Conservation (phyloP, 2,329 filamentous ascomycete genomes). For the Fusarium multiceps region DNA sequence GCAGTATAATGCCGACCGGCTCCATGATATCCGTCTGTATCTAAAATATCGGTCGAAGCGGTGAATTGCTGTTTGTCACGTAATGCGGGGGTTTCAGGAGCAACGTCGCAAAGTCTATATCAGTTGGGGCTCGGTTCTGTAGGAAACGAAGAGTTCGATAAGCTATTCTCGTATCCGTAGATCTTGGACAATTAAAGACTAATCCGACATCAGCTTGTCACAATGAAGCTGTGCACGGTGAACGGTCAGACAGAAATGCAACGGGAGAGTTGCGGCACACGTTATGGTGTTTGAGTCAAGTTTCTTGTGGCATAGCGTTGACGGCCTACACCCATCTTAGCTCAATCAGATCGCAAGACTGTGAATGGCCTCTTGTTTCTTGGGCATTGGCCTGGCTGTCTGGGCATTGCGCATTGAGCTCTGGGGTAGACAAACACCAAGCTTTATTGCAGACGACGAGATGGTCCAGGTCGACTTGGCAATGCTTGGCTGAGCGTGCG, state of each 20-base stretch:
- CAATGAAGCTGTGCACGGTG: background rate
- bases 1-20: constrained; percentile 43
- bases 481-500: background rate
- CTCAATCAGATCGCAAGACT: background rate
- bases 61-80: background rate
- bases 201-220: background rate
- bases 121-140: background rate
- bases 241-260: background rate
- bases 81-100: background rate
- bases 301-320: background rate
- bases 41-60: background rate
- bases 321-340: background rate
- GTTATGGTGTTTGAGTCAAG: background rate
- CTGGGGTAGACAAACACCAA: constrained; percentile 12
- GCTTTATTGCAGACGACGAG: constrained; percentile 36
- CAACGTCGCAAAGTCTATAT: background rate
- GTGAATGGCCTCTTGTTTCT: background rate
- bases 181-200: background rate
- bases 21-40: constrained; percentile 31
- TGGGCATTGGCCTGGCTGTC: background rate
- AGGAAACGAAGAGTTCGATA: background rate
- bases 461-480: constrained; percentile 27
- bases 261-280: background rate
- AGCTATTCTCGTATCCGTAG: background rate
- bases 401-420: constrained; percentile 1